phyloP scores from a whole-genome alignment of 139 green algal species.

The Auxenochlorella pyrenoidosa region DNA sequence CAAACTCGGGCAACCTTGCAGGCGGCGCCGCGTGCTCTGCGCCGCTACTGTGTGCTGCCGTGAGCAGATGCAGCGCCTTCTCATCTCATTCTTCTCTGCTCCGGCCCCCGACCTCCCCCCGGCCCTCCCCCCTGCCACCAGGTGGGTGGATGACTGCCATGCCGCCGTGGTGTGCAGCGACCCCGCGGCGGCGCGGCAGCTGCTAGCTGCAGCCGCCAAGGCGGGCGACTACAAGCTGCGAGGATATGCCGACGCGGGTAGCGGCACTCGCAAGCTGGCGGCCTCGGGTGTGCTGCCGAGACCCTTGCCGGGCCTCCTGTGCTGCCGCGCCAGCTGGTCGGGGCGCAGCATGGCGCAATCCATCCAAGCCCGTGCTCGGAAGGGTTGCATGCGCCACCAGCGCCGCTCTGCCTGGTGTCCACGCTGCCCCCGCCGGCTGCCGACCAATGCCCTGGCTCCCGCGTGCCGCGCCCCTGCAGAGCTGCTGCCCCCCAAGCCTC shows the following conservation, averaged over 20 bases:
- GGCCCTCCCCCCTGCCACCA: not conserved
- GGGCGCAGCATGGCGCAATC: too few relatives aligned
- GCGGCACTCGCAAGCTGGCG: constrained; percentile 19
- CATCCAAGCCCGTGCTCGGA: too few relatives aligned
- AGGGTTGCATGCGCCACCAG: too few relatives aligned
- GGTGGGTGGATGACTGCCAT: constrained; percentile 39
- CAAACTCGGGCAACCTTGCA: too few relatives aligned
- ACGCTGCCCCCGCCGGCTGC: too few relatives aligned
- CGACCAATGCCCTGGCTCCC: too few relatives aligned
- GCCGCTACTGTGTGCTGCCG: not conserved
- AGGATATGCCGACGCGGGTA: constrained; percentile 26
- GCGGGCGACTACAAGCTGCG: not conserved
- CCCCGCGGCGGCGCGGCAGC: not conserved
- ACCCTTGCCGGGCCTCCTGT: too few relatives aligned
- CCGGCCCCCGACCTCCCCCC: not conserved
- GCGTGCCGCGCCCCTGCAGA: not conserved
- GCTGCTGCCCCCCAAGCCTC: constrained; percentile 34
- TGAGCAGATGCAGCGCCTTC: not conserved
- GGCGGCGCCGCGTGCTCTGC: too few relatives aligned
- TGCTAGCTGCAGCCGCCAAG: constrained; percentile 1
- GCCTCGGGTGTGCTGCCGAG: not conserved
- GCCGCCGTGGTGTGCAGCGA: constrained; percentile 9
- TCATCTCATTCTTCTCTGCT: not conserved
- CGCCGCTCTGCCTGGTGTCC: too few relatives aligned
- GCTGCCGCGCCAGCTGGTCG: too few relatives aligned